Conservation (phyloP, 345 rosid species). For the Combretum micranthum region DNA sequence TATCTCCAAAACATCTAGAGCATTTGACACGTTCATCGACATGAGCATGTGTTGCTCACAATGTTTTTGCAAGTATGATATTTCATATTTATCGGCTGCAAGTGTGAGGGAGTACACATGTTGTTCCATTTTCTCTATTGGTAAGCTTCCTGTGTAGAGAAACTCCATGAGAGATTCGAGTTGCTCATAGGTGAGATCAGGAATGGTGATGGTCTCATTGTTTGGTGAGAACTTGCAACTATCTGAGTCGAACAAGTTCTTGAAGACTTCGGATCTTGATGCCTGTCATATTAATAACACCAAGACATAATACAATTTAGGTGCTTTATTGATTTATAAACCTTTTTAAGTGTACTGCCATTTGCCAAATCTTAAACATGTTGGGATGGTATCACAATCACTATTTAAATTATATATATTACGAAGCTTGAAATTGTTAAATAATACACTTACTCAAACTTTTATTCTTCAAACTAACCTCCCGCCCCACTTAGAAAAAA, state of each 20-base stretch:
- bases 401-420: too few species aligned
- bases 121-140: constrained; percentile 36
- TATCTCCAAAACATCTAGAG: constrained; percentile 56
- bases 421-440: too few species aligned
- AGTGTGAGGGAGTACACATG: constrained; percentile 47
- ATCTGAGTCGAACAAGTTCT: constrained; percentile 62
- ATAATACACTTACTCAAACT: too few species aligned
- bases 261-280: constrained; percentile 75
- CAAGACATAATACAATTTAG: not conserved
- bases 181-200: constrained; percentile 55
- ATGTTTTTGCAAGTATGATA: constrained; percentile 46
- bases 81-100: constrained; percentile 75
- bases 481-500: too few species aligned
- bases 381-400: too few species aligned
- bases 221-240: constrained; percentile 53
- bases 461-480: too few species aligned
- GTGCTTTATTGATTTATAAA: too few species aligned
- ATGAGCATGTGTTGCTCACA: constrained; percentile 54
- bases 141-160: constrained; percentile 63
- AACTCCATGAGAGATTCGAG: constrained; percentile 72
- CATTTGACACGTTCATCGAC: constrained; percentile 37
- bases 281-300: constrained; percentile 30
- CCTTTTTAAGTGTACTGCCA: not conserved
- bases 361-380: not conserved
- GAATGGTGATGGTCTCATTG: constrained; percentile 37